These are phyloP conservation scores for Kitagawia praeruptora DNA, from an alignment of 129 eudicot species.

Conservation along the genomic window DNA sequence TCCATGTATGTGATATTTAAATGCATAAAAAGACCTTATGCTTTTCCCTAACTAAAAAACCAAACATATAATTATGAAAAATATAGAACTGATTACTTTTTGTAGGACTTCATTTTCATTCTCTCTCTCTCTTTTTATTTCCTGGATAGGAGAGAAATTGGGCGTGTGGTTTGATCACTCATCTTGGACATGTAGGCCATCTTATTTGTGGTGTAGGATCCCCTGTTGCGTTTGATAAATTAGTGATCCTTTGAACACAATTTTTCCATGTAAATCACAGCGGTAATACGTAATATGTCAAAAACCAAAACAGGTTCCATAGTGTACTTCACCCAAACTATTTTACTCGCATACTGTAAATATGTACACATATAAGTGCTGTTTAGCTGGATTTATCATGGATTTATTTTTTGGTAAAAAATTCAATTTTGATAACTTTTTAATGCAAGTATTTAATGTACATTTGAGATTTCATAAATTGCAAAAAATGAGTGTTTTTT, in stretches of 20 bases:
- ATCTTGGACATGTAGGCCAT: constrained; percentile 5
- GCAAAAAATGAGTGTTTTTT: too few species aligned
- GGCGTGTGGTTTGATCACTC: constrained; percentile 7
- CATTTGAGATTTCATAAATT: too few species aligned
- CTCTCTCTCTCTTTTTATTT: not conserved
- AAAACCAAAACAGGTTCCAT: too few species aligned
- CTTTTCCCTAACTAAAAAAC: not conserved
- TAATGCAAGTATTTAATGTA: too few species aligned
- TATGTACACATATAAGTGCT: too few species aligned
- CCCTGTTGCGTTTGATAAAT: not conserved
- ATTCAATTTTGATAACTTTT: too few species aligned
- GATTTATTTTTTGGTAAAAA: too few species aligned
- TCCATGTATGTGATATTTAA: not conserved
- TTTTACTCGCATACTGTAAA: too few species aligned
- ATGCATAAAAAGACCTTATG: not conserved
- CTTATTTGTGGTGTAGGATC: not conserved
- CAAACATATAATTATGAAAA: not conserved
- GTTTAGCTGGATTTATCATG: too few species aligned
- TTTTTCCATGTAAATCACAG: not conserved
- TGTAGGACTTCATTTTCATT: not conserved
- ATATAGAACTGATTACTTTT: not conserved
- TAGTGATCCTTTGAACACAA: not conserved
- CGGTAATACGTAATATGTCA: not conserved
- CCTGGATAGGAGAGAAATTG: not conserved
- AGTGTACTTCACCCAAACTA: too few species aligned